phyloP scores from a whole-genome alignment of 2,329 filamentous ascomycete genomes.

The Cercospora zeina region DNA sequence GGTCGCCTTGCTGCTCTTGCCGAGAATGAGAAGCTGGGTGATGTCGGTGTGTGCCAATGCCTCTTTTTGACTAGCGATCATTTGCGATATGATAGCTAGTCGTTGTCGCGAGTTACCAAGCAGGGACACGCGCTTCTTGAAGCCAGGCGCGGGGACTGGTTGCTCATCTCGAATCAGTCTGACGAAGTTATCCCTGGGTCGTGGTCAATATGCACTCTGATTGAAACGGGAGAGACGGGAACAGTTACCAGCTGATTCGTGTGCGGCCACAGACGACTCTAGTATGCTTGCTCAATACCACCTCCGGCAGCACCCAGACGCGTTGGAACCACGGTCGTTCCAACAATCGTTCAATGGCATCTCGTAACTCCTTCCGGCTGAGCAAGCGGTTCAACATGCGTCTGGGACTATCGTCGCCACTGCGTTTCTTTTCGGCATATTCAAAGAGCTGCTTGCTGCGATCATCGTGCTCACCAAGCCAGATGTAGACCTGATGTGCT shows the following conservation, averaged over 20 bases:
- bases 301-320: constrained; percentile 37
- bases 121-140: constrained; percentile 35
- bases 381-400: constrained; percentile 29
- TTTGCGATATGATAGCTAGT: constrained; percentile 38
- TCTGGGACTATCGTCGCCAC: constrained; percentile 24
- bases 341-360: constrained; percentile 36
- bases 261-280: constrained; percentile 29
- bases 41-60: constrained; percentile 35
- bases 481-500: constrained; percentile 34
- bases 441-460: constrained; percentile 34
- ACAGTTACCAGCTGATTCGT: constrained; percentile 28
- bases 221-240: neutral
- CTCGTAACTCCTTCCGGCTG: constrained; percentile 31
- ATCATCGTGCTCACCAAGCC: constrained; percentile 36
- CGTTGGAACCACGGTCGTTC: constrained; percentile 36
- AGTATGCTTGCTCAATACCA: constrained; percentile 31
- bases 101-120: constrained; percentile 37
- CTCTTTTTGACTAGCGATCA: constrained; percentile 35
- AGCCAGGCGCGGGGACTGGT: constrained; percentile 23
- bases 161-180: constrained; percentile 33
- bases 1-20: constrained; percentile 37
- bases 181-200: constrained; percentile 32
- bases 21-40: constrained; percentile 37
- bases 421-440: constrained; percentile 34
- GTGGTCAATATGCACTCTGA: neutral